Base-by-base conservation (phyloP, 805 yeast species). In the Henningerozyma blattae region DNA sequence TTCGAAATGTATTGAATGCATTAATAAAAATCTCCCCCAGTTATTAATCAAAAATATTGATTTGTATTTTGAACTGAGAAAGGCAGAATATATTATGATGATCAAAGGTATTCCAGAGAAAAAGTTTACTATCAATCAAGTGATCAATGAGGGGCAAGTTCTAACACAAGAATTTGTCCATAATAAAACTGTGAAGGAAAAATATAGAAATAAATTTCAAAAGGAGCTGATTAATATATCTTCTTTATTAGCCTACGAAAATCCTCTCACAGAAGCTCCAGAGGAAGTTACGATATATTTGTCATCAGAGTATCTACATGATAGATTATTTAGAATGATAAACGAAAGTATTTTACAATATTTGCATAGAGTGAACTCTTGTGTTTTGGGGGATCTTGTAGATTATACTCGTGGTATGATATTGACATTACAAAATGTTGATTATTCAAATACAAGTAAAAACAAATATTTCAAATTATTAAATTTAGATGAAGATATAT, bases 181-280 rank as follows among this genome's bases (percentile, higher is more conserved):
- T 28, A 32, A 45, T 3, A 37, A 33, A 9, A 47, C 44, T 12
- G 37, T 47, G 3, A 54, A 59, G n/a, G 42, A 52, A 3, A 46
- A 45, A 14, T 58, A 61, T 27, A 53, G 60, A 15, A 42, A 50
- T 3, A 46, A 46, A n/a, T 58, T 60, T 27, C 58, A 54, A 20
- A 52, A 55, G 6, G 56, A 58, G 38, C 45, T 76, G 20, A 58
- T 62, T 27, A 67, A 68, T 28, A 58, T 74, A 0, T 69, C 72
- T 6, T 58, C 72, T 3, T 49, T 76, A 19, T 47, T 75, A 30
- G 75, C 78, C 3, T 75, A 66, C 40, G 64, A 65, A 8, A 59
- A 72, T 34, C 77, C 78, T 1, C 49, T 65, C 4, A 50, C 47
- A 8, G 65, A 62, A 22, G 59, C 53, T 4, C 52, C 54, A 15